Evolutionary conservation across 2,329 filamentous ascomycete genomes (phyloP).

Genomic region (Fusarium austroafricanum): DNA sequence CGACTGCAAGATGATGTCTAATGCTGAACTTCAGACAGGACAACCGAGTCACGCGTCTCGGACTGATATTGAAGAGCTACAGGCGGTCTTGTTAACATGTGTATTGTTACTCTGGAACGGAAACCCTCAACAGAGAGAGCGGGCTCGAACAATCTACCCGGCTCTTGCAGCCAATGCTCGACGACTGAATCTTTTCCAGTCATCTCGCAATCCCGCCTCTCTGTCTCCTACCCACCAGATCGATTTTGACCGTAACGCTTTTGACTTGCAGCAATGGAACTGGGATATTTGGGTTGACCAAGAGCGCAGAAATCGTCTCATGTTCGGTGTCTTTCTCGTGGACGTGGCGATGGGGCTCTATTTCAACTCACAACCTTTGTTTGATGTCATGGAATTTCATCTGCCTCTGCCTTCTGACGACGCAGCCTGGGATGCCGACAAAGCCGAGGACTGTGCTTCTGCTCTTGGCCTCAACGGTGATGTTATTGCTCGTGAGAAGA

Average conservation of each 20-base stretch:
- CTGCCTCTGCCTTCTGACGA: constrained; percentile 79
- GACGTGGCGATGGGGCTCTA: constrained; percentile 76
- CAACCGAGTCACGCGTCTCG: constrained; percentile 46
- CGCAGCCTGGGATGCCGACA: constrained; percentile 76
- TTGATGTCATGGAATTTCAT: constrained; percentile 72
- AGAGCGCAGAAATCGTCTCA: constrained; percentile 73
- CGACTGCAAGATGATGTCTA: constrained; percentile 61
- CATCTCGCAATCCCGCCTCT: constrained; percentile 60
- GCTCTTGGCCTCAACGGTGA: constrained; percentile 73
- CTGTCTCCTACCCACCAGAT: constrained; percentile 72
- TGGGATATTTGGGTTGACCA: constrained; percentile 78
- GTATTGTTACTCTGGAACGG: constrained; percentile 77
- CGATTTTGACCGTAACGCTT: constrained; percentile 58
- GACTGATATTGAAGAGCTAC: constrained; percentile 72
- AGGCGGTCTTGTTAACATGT: constrained; percentile 72
- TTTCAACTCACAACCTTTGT: constrained; percentile 74
- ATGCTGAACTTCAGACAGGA: constrained; percentile 34
- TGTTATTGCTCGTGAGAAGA: constrained; percentile 64
- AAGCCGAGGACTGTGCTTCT: constrained; percentile 69
- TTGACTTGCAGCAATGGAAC: constrained; percentile 66
- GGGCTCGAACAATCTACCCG: constrained; percentile 69
- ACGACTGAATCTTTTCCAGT: constrained; percentile 65
- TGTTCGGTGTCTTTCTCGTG: constrained; percentile 73
- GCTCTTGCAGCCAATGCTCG: constrained; percentile 68
- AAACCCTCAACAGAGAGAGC: constrained; percentile 71